A percentile compares a stretch with the other conserved stretches of the same genome.
These are phyloP conservation scores for Candida easanensis DNA, from an alignment of 805 yeast species.

Conservation along the genomic window DNA sequence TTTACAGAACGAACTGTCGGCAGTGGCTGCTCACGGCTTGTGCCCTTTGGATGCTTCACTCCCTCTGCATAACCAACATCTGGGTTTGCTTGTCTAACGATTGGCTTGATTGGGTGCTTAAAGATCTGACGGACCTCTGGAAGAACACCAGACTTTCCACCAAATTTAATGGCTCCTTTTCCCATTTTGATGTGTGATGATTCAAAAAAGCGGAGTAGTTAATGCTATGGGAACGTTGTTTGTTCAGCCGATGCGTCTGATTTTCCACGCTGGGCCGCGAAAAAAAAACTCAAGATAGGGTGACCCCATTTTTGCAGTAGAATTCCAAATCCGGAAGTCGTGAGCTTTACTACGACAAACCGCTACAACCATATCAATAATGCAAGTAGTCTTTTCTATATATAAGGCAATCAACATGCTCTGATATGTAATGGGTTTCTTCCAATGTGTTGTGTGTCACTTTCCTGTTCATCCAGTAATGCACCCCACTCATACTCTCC, in stretches of 20 bases:
- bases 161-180: constrained; percentile 43
- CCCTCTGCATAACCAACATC: constrained; percentile 72
- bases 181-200: too few species aligned
- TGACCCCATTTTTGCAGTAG: constrained; percentile 1
- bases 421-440: constrained; percentile 36
- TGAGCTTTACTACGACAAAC: too few species aligned
- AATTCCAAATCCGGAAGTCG: constrained; percentile 32
- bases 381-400: constrained; percentile 36
- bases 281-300: constrained; percentile 9
- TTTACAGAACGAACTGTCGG: constrained; percentile 57
- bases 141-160: constrained; percentile 73
- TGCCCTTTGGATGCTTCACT: constrained; percentile 62
- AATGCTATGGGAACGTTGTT: not conserved
- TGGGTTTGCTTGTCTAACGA: constrained; percentile 43
- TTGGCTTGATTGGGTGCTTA: constrained; percentile 49
- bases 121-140: constrained; percentile 77
- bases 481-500: constrained; percentile 86
- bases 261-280: not conserved
- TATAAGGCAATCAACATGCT: constrained; percentile 31
- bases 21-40: constrained; percentile 52
- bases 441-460: constrained; percentile 36
- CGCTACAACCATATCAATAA: too few species aligned
- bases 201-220: too few species aligned
- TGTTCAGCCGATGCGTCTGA: not conserved
- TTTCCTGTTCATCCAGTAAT: constrained; percentile 45